Percentiles rank a stretch among this genome's conserved stretches.
These are phyloP conservation scores for Colletotrichum somersetense DNA, from an alignment of 2,329 filamentous ascomycete genomes.

Conservation along the genomic window DNA sequence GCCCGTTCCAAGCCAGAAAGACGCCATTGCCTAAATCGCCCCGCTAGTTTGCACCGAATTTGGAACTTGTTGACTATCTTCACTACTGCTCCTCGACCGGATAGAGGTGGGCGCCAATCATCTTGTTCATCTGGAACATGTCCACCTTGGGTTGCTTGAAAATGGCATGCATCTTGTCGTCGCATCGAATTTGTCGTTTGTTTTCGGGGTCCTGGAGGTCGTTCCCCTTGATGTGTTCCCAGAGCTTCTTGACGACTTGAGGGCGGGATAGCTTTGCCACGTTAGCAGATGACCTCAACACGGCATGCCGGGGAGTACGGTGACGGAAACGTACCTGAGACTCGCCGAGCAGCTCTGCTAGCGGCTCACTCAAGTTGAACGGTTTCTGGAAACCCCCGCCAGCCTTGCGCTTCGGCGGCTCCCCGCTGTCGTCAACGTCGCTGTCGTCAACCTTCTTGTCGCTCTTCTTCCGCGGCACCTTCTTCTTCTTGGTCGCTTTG, in stretches of 20 bases:
- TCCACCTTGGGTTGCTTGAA: conserved; percentile 93
- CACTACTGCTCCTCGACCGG: conserved; percentile 72
- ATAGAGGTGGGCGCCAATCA: conserved; percentile 90
- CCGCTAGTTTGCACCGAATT: neutral
- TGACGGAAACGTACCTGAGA: conserved; percentile 62
- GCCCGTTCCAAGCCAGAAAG: conserved; percentile 36
- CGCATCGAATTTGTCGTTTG: conserved; percentile 92
- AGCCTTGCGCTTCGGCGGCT: conserved; percentile 78
- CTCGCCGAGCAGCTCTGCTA: conserved; percentile 79
- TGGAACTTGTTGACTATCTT: neutral
- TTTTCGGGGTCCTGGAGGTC: conserved; percentile 91
- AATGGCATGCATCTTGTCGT: conserved; percentile 89
- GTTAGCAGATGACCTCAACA: conserved; percentile 42
- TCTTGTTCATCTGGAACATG: conserved; percentile 99
- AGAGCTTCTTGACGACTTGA: conserved; percentile 95
- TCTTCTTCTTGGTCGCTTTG: conserved; percentile 74
- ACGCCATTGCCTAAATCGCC: conserved; percentile 23
- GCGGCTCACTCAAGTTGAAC: conserved; percentile 77
- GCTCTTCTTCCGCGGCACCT: conserved; percentile 78
- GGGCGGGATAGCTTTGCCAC: conserved; percentile 82
- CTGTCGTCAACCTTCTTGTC: conserved; percentile 86
- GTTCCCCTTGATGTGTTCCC: conserved; percentile 92
- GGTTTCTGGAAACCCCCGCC: conserved; percentile 95
- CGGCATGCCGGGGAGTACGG: neutral
- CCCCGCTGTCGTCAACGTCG: conserved; percentile 75